These are phyloP conservation scores for Saccharomycopsis selenospora DNA, from an alignment of 805 yeast species.

Conservation along the genomic window DNA sequence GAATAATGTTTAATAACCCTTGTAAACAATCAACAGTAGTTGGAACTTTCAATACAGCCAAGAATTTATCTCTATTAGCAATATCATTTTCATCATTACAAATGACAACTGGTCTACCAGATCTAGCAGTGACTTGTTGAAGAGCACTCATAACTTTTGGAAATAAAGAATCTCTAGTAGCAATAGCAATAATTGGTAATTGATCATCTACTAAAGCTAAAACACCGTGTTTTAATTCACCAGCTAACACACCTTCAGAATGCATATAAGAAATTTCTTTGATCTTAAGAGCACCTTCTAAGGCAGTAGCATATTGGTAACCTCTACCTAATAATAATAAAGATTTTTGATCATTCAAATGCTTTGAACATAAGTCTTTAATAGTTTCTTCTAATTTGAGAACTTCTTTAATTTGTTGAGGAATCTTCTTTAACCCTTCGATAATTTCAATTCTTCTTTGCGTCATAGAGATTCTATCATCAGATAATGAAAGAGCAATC, in stretches of 20 bases:
- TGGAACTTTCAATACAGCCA: conserved; percentile 83
- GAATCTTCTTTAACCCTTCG: conserved; percentile 74
- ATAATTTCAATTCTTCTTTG: conserved; percentile 80
- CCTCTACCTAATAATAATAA: conserved; percentile 93
- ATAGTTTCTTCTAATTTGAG: conserved; percentile 67
- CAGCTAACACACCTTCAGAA: conserved; percentile 98
- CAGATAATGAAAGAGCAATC: conserved; percentile 93
- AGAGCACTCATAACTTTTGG: conserved; percentile 94
- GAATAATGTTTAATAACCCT: conserved; percentile 90
- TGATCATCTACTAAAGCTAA: conserved; percentile 92
- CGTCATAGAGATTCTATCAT: conserved; percentile 73
- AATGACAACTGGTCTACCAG: conserved; percentile 91
- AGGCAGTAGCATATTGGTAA: conserved; percentile 92
- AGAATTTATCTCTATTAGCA: conserved; percentile 48
- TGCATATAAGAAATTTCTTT: conserved; percentile 98
- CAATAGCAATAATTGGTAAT: conserved; percentile 91
- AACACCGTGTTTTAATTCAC: conserved; percentile 98
- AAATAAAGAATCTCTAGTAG: conserved; percentile 92
- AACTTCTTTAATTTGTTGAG: conserved; percentile 76
- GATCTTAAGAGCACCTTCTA: conserved; percentile 97
- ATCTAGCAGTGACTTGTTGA: conserved; percentile 94
- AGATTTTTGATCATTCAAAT: conserved; percentile 76
- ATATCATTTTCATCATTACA: conserved; percentile 77
- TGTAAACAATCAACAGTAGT: conserved; percentile 95
- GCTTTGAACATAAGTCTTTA: conserved; percentile 63